A percentile compares a stretch with the other conserved stretches of the same genome.
phyloP scores from a whole-genome alignment of 768 basidiomycete genomes.

The Boletus pseudo-olivaceus region DNA sequence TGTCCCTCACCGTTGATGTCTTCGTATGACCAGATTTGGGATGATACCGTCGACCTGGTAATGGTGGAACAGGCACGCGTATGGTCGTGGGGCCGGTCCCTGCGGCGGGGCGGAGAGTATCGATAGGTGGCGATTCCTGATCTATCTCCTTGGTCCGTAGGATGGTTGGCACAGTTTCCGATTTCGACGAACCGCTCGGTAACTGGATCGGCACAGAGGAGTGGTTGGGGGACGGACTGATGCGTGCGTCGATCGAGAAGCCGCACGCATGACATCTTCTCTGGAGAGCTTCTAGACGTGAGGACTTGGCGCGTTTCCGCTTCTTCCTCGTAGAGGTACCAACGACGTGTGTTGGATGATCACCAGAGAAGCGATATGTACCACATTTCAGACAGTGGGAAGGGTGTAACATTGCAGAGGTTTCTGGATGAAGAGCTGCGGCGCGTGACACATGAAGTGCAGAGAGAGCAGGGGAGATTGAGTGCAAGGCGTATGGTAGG shows the following conservation, averaged over 20 bases:
- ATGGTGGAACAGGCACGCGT: not conserved
- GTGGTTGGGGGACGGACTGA: not conserved
- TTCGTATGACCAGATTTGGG: slow-evolving; percentile 34
- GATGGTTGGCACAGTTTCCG: not conserved
- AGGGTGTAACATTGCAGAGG: slow-evolving; percentile 16
- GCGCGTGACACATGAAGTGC: slow-evolving; percentile 55
- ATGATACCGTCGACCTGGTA: slow-evolving; percentile 30
- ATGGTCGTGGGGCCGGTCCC: not conserved
- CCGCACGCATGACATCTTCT: slow-evolving; percentile 23
- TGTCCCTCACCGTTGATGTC: slow-evolving; percentile 54
- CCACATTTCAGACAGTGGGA: slow-evolving; percentile 56
- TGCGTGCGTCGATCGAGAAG: slow-evolving; percentile 5
- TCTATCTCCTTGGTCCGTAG: not conserved
- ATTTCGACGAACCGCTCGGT: not conserved
- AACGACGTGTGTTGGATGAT: slow-evolving; percentile 35
- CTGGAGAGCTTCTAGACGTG: slow-evolving; percentile 1
- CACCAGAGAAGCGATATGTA: slow-evolving; percentile 40
- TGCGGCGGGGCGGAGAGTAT: not conserved
- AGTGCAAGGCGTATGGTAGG: slow-evolving; percentile 46
- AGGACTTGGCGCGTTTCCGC: slow-evolving; percentile 4
- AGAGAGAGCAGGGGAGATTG: slow-evolving; percentile 54
- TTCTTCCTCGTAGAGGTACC: slow-evolving; percentile 23
- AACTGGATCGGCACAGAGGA: not conserved
- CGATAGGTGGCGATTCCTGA: not conserved
- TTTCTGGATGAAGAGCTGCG: slow-evolving; percentile 28